Percentiles rank a stretch among this genome's conserved stretches.
Evolutionary conservation across 83 land plant species (phyloP).

Genomic region (Diphasiastrum complanatum): DNA sequence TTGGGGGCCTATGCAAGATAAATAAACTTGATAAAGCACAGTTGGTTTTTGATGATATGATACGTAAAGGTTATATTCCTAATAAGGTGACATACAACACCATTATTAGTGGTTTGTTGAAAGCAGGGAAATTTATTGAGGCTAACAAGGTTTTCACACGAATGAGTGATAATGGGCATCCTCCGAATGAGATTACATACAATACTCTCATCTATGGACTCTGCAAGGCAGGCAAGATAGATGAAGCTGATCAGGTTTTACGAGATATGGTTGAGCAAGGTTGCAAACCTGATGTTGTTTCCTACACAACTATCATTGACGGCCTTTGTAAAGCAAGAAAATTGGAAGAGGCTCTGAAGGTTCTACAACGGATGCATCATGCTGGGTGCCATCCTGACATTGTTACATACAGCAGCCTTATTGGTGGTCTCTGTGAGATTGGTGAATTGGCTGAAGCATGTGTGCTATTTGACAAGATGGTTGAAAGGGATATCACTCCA

Average conservation of each 20-base stretch:
- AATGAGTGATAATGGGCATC: conserved; percentile 29
- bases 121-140: conserved; percentile 21
- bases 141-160: conserved; percentile 24
- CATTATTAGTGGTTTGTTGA: conserved; percentile 33
- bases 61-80: background rate
- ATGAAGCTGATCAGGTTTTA: conserved; percentile 38
- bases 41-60: background rate
- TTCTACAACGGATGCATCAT: conserved; percentile 19
- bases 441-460: conserved; percentile 31
- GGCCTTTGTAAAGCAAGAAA: conserved; percentile 18
- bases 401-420: background rate
- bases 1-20: conserved; percentile 17
- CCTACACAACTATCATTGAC: conserved; percentile 37
- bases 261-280: conserved; percentile 26
- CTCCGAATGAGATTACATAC: conserved; percentile 22
- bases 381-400: conserved; percentile 3
- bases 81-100: conserved; percentile 9
- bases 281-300: conserved; percentile 20
- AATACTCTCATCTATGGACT: conserved; percentile 27
- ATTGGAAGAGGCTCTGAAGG: conserved; percentile 22
- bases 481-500: conserved; percentile 19
- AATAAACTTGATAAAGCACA: background rate
- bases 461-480: conserved; percentile 27
- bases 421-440: conserved; percentile 25
- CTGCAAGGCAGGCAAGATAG: conserved; percentile 24